Base-by-base conservation (phyloP, 768 basidiomycete species). In the Cystofilobasidium macerans region DNA sequence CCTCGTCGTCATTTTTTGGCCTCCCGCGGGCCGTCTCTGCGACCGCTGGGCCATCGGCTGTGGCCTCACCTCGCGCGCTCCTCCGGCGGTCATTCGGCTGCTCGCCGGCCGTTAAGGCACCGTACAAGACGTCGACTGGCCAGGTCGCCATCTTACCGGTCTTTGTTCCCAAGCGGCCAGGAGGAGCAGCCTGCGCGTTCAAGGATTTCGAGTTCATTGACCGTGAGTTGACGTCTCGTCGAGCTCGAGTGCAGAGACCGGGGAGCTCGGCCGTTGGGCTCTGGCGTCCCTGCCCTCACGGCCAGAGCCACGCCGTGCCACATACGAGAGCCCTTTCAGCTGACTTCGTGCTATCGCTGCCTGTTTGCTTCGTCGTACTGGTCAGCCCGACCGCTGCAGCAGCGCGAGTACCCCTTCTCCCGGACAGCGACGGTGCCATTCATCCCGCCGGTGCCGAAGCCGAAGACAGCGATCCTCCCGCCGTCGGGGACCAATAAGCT, bases 401-500 rank as follows among this genome's bases (percentile, higher is more conserved):
- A 47, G 22, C 47, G 51, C 38, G 38, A 40, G 22, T 90, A 90
- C 72, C 85, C 87, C 28, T 91, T 87, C 77, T 87, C 88, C 33
- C 85, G 82, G 72, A 80, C 79, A 14, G 87, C 83, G 36, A 78
- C 86, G 81, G 80, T 24, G 22, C 64, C 61, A 6, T 65, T 51
- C 65, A 59, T 12, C 72, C 78, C 56, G 72, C 77, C 43, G 71
- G 78, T 30, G 78, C 82, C 18, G 74, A 22, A 57, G 32, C 24
- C 43, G 7, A 8, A 56, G n/a, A n/a, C 47, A 18, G 28, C n/a
- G 7, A 57, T 47, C 51, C 53, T 24, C 20, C 80, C 87, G 24
- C 80, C 78, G 26, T 71, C 81, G 67, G 89, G 89, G 75, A 86
- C 84, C 77, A 87, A 87, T 47, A 80, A 91, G 61, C 88, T 91